Percentiles rank a stretch among this genome's conserved stretches.
Conservation (phyloP, 2,329 filamentous ascomycete species). For the Trichoderma cornu-damae region DNA sequence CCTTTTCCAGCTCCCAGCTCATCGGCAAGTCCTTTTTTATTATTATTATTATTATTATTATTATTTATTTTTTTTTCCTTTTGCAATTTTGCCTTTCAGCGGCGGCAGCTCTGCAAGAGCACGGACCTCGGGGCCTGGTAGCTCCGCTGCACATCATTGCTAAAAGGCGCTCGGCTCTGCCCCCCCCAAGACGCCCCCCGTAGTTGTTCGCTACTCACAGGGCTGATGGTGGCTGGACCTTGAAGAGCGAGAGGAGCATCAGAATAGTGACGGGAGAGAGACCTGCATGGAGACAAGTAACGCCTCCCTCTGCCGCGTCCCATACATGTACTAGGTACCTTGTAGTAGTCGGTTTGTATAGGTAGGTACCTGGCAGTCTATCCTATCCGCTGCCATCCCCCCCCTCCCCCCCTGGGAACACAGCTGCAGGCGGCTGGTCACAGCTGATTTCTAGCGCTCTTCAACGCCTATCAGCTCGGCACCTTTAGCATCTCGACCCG, state of each 20-base stretch:
- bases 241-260: too few species aligned
- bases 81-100: not conserved
- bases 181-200: not conserved
- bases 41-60: too few species aligned
- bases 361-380: too few species aligned
- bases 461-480: not conserved
- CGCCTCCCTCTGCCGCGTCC: too few species aligned
- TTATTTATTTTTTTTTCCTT: not conserved
- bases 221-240: too few species aligned
- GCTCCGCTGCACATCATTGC: slow-evolving; percentile 7
- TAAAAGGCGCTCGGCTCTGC: not conserved
- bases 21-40: not conserved
- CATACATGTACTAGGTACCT: too few species aligned
- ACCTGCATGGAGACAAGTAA: too few species aligned
- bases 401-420: too few species aligned
- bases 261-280: too few species aligned
- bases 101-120: not conserved
- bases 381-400: too few species aligned
- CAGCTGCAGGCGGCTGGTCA: not conserved
- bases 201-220: too few species aligned
- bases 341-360: too few species aligned
- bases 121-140: not conserved
- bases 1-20: not conserved
- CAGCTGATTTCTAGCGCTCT: not conserved
- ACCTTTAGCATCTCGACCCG: not conserved